A percentile compares a stretch with the other conserved stretches of the same genome.
phyloP scores from a whole-genome alignment of 2,329 filamentous ascomycete species.

The Apiospora aurea region DNA sequence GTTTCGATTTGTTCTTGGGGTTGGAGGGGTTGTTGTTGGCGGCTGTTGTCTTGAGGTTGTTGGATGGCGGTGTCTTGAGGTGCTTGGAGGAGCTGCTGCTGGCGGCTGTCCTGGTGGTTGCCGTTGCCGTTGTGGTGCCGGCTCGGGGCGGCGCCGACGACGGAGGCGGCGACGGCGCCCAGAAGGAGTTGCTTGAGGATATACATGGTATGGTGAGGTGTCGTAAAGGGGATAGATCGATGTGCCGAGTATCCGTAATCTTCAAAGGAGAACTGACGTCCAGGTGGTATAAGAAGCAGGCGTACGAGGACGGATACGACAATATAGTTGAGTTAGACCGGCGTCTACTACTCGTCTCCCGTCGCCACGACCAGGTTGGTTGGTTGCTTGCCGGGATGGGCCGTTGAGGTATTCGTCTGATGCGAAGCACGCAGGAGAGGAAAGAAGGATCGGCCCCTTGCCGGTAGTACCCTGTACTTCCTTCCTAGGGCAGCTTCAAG shows the following conservation, averaged over 20 bases:
- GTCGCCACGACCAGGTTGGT: background rate
- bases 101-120: background rate
- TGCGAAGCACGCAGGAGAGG: background rate
- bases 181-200: background rate
- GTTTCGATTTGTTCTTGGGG: background rate
- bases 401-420: background rate
- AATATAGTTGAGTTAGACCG: background rate
- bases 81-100: background rate
- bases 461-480: background rate
- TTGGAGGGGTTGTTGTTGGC: background rate
- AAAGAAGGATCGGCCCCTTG: conserved; percentile 1
- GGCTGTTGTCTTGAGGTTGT: background rate
- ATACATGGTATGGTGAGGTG: background rate
- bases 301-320: background rate
- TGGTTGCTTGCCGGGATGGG: too few species aligned
- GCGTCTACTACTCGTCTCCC: background rate
- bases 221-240: background rate
- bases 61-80: background rate
- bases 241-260: background rate
- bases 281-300: background rate
- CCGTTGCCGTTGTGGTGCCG: background rate
- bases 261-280: background rate
- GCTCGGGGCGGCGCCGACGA: conserved; percentile 4
- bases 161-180: background rate
- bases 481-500: background rate